Evolutionary conservation across 306 rosid species (phyloP), one percentile per base, ranked within the genome.

Genomic region (Trifolium repens): DNA sequence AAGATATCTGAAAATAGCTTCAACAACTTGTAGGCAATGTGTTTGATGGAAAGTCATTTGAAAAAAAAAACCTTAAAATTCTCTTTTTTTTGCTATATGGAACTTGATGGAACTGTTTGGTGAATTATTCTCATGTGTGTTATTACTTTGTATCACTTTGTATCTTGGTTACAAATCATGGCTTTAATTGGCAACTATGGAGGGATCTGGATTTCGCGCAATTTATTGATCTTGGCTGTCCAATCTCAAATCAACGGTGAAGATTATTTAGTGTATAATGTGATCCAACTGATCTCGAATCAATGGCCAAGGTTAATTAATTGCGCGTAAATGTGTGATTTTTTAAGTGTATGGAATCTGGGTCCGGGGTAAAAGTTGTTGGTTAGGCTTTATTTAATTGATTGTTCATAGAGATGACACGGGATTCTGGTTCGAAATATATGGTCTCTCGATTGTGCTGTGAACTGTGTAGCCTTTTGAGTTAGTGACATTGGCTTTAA

Each of bases 401-500:
- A 26, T 58, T 58, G 27, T 12, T 13, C 17, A 6, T 59, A 59
- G 17, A 59, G 10, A 59, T 59, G 66, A 27, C 16, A 59, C 35
- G 5, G 1, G 35, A 32, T 59, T 59, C 39, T 59, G 65, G 62
- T 22, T 57, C n/a, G 5, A 24, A 3, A 15, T 11, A 55, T 55
- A 12, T 11, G 12, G 10, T 59, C 2, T 53, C 26, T 6, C 26
- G 16, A 49, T 12, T 43, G 3, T 78, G 34, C 59, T 39, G 16
- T 62, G 5, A 59, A 37, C 24, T 7, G 17, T 39, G 66, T 44
- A 34, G 26, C 63, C 32, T 58, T 62, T 46, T 73, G 24, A 17
- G 59, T 34, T 7, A 30, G 53, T 34, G 42, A 52, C 70, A 63
- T 63, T 39, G 67, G 35, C 4, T 75, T 40, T 26, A 60, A 14